Evolutionary conservation across 1,139 yeast species (phyloP).

Genomic region (Nadsonia starkeyi-henricii): DNA sequence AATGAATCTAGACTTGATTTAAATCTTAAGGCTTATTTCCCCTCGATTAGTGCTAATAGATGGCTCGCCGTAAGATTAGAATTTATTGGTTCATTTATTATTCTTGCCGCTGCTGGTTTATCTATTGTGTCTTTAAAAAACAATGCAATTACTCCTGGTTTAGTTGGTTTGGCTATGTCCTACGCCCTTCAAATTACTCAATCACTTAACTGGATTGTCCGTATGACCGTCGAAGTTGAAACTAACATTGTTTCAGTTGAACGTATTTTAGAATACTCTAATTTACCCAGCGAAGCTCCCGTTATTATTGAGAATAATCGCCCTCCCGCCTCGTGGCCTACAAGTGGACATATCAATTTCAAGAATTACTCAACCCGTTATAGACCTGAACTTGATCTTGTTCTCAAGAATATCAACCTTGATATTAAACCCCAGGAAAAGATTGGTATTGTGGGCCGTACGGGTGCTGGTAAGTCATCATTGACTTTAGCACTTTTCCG

Average conservation of each 20-base stretch:
- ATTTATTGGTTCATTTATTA: constrained; percentile 75
- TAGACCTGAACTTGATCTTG: constrained; percentile 72
- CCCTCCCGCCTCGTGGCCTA: constrained; percentile 70
- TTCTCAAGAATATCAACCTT: constrained; percentile 57
- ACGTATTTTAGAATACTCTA: constrained; percentile 78
- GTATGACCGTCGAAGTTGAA: constrained; percentile 97
- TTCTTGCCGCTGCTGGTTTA: constrained; percentile 73
- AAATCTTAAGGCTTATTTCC: constrained; percentile 85
- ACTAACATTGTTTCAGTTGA: constrained; percentile 95
- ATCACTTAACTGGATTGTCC: constrained; percentile 88
- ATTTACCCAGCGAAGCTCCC: constrained; percentile 69
- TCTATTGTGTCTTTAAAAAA: constrained; percentile 53
- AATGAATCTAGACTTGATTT: constrained; percentile 70
- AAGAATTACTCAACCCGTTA: constrained; percentile 70
- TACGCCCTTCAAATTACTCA: constrained; percentile 89
- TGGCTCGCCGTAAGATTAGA: constrained; percentile 95
- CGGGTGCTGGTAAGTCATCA: constrained; percentile 96
- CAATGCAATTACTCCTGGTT: constrained; percentile 70
- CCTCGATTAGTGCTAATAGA: constrained; percentile 86
- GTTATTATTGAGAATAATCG: constrained; percentile 52
- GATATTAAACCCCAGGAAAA: constrained; percentile 66
- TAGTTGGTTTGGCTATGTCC: constrained; percentile 84
- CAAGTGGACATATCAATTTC: constrained; percentile 56
- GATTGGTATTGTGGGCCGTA: constrained; percentile 79
- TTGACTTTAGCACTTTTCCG: constrained; percentile 81